A percentile compares a stretch with the other conserved stretches of the same genome.
Evolutionary conservation across 441 rosid genomes (phyloP).

Genomic region (California macrophylla): DNA sequence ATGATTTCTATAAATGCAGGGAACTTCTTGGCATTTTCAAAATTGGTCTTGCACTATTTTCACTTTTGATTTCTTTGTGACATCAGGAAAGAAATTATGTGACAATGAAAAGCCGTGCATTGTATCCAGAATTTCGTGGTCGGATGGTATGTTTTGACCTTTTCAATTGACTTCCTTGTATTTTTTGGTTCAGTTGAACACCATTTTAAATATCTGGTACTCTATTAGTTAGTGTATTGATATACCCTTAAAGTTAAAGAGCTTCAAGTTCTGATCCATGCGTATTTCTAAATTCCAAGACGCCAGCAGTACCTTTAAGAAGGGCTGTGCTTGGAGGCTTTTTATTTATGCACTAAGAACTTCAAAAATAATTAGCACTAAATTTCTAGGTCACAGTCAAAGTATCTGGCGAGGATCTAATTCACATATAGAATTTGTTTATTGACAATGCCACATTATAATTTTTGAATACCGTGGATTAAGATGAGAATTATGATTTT

Average conservation of each 20-base stretch:
- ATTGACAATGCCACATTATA: background rate
- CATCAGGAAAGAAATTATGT: slow-evolving; percentile 82
- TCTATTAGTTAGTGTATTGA: background rate
- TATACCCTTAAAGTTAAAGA: background rate
- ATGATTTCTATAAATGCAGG: slow-evolving; percentile 7
- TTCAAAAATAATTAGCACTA: background rate
- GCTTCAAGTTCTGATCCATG: background rate
- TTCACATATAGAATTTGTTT: background rate
- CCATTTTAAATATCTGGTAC: background rate
- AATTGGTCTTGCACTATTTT: slow-evolving; percentile 18
- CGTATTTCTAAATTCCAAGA: background rate
- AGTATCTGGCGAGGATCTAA: background rate
- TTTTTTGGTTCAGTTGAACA: background rate
- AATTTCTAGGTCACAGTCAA: background rate
- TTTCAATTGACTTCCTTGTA: background rate
- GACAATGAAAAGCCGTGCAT: slow-evolving; percentile 52
- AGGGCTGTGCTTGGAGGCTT: background rate
- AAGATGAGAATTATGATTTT: background rate
- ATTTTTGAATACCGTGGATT: background rate
- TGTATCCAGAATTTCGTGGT: slow-evolving; percentile 94
- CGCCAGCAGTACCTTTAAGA: background rate
- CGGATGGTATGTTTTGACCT: slow-evolving; percentile 66
- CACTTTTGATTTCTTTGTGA: slow-evolving; percentile 17
- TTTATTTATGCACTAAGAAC: background rate
- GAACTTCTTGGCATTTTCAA: slow-evolving; percentile 10